These are phyloP conservation scores for Metschnikowia lunata DNA, from an alignment of 805 yeast species.

Conservation along the genomic window DNA sequence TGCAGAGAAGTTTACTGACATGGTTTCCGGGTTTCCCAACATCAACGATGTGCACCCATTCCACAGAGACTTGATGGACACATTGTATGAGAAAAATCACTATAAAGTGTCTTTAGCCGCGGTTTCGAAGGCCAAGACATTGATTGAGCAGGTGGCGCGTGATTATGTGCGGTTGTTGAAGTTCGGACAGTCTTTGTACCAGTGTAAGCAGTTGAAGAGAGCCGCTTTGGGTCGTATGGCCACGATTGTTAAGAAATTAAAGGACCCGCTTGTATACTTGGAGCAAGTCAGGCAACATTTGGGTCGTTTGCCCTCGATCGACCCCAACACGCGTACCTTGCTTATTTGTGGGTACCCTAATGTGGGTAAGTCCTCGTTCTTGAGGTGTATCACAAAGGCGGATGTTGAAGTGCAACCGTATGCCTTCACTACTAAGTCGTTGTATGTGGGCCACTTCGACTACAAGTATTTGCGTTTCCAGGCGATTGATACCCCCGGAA, in stretches of 20 bases:
- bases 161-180: conserved; percentile 92
- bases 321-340: conserved; percentile 96
- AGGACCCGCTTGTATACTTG: conserved; percentile 87
- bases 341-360: conserved; percentile 98
- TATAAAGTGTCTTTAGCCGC: conserved; percentile 96
- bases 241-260: conserved; percentile 89
- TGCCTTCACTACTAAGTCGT: conserved; percentile 96
- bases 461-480: conserved; percentile 96
- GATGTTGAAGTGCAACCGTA: conserved; percentile 99
- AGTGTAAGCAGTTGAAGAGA: conserved; percentile 96
- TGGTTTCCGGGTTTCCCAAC: conserved; percentile 87
- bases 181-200: conserved; percentile 96
- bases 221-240: conserved; percentile 99
- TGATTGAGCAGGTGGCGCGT: conserved; percentile 93
- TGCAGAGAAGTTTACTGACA: conserved; percentile 82
- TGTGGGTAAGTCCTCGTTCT: conserved; percentile 96
- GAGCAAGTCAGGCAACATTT: conserved; percentile 99
- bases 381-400: conserved; percentile 90
- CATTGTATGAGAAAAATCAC: conserved; percentile 95
- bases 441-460: conserved; percentile 98
- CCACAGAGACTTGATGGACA: conserved; percentile 97
- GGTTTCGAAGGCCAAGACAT: conserved; percentile 85
- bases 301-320: conserved; percentile 96
- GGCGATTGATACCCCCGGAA: conserved; percentile 99
- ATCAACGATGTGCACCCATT: conserved; percentile 97